Evolutionary conservation across 228 moss, liverwort and hornwort species (phyloP).

Genomic region (Sphagnum fallax): DNA sequence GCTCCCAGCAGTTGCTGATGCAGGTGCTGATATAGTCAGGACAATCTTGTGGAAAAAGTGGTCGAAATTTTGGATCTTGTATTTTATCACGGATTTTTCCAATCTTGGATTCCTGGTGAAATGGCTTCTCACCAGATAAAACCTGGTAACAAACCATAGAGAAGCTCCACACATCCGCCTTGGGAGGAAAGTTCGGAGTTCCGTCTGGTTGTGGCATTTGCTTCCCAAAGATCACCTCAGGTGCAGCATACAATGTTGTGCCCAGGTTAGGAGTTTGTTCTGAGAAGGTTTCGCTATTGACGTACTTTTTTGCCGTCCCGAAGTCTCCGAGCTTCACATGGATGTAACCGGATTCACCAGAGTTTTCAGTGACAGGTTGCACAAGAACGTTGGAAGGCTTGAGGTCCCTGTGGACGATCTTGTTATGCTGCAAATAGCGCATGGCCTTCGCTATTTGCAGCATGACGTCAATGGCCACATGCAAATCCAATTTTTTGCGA

Average conservation of each 20-base stretch:
- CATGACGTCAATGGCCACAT: slow-evolving; percentile 18
- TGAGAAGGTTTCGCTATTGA: slow-evolving; percentile 3
- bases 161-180: slow-evolving; percentile 29
- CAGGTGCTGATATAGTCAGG: slow-evolving; percentile 20
- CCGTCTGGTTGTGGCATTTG: background rate
- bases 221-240: slow-evolving; percentile 16
- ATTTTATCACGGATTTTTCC: slow-evolving; percentile 2
- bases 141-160: slow-evolving; percentile 17
- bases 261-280: slow-evolving; percentile 3
- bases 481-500: slow-evolving; percentile 5
- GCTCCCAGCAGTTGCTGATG: slow-evolving; percentile 20
- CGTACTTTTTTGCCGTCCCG: slow-evolving; percentile 9
- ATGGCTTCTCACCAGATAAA: slow-evolving; percentile 13
- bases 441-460: slow-evolving; percentile 25
- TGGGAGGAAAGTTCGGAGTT: slow-evolving; percentile 6
- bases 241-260: slow-evolving; percentile 13
- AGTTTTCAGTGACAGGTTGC: slow-evolving; percentile 7
- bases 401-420: slow-evolving; percentile 16
- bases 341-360: slow-evolving; percentile 7
- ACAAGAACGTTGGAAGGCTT: slow-evolving; percentile 20
- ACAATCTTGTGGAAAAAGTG: slow-evolving; percentile 7
- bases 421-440: slow-evolving; percentile 16
- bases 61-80: background rate
- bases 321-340: slow-evolving; percentile 24
- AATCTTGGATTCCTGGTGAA: background rate